Base-by-base conservation (phyloP, 768 basidiomycete genomes). In the Phylloporus arenicola region DNA sequence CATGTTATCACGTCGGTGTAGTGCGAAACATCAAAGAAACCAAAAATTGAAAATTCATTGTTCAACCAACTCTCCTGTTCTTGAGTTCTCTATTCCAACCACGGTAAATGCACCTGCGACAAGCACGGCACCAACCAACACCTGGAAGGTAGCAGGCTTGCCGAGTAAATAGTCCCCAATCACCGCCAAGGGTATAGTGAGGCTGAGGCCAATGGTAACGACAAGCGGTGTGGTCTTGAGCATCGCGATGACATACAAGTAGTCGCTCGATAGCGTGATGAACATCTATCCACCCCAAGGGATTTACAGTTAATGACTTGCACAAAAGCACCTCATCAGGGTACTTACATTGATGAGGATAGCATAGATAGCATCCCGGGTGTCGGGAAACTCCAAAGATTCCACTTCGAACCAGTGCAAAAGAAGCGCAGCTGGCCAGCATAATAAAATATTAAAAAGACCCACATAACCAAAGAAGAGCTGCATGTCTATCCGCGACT, bases 391-490 rank as follows among this genome's bases (percentile, higher is more conserved):
- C 63, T 88, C 82, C 52, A 95, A 83, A n/a, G 67, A 60, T 62
- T 98, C 94, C 19, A 78, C 65, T 2, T 84, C 85, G 6, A 81
- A 70, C 31, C 82, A 64, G 63, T 97, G 90, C 35, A 98, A 77
- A 39, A 92, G 48, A 20, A 92, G 58, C 1, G 84, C 90, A 11
- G 92, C 68, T 0, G 92, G 91, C 82, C 89, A 88, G 52, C 80
- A 80, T 14, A 73, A 65, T 5, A 87, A 53, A 62, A 91, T 81
- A 65, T 89, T 95, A 73, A 89, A 90, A 13, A 92, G 70, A 10
- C 93, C 92, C 24, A 95, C 92, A 56, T 90, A 95, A 20, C 94
- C 94, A 60, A 96, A 93, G 73, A 96, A 94, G 25, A 94, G 75
- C 56, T 92, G 88, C 92, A 94, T 93, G 64, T 94, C 84, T 57